phyloP scores from a whole-genome alignment of 441 rosid species.

The Macaranga tanarius region DNA sequence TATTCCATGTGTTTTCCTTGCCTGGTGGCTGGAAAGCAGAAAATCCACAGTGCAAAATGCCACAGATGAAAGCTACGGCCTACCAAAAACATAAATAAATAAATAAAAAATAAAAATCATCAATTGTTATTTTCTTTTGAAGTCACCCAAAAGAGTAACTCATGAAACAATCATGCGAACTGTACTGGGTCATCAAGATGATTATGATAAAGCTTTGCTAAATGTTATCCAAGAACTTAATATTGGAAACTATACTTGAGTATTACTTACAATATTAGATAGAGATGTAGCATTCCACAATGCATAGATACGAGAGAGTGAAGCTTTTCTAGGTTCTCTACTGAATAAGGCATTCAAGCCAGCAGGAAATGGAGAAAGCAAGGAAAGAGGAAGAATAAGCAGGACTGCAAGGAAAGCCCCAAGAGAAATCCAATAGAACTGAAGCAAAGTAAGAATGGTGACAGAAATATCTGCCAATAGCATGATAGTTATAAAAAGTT shows the following conservation, averaged over 20 bases:
- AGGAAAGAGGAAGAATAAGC: slow-evolving; percentile 88
- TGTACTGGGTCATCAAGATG: background rate
- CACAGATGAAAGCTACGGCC: slow-evolving; percentile 86
- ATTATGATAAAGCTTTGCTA: background rate
- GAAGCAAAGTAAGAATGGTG: slow-evolving; percentile 79
- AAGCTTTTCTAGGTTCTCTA: slow-evolving; percentile 90
- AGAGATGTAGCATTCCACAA: slow-evolving; percentile 91
- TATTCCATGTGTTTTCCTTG: slow-evolving; percentile 50
- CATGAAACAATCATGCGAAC: background rate
- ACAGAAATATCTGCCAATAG: slow-evolving; percentile 86
- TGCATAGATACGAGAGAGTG: slow-evolving; percentile 83
- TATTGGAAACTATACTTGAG: slow-evolving; percentile 9
- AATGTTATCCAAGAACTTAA: background rate
- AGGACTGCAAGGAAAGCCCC: slow-evolving; percentile 85
- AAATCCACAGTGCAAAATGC: slow-evolving; percentile 54
- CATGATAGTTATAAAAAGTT: slow-evolving; percentile 72
- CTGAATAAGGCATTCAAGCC: slow-evolving; percentile 96
- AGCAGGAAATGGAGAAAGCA: slow-evolving; percentile 94
- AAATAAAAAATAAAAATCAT: background rate
- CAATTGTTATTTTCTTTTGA: background rate
- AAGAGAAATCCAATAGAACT: slow-evolving; percentile 91
- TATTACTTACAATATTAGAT: slow-evolving; percentile 75
- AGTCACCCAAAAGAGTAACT: slow-evolving; percentile 14
- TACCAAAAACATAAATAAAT: no score
- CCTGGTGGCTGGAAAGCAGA: slow-evolving; percentile 45